Evolutionary conservation across 2,329 filamentous ascomycete genomes (phyloP).

Genomic region (Aspergillus fumigatiaffinis): DNA sequence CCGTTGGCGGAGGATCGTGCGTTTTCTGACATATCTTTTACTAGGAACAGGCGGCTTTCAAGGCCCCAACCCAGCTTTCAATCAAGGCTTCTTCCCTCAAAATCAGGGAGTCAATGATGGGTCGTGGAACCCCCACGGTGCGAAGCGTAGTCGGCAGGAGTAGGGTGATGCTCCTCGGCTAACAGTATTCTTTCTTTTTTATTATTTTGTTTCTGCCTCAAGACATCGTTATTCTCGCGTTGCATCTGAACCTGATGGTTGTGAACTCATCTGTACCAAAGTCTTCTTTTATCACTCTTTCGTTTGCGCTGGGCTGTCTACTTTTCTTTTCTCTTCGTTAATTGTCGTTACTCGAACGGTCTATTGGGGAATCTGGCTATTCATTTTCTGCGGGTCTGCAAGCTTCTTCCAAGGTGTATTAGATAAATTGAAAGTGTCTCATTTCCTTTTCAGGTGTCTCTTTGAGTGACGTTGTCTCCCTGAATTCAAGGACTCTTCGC

Average conservation of each 20-base stretch:
- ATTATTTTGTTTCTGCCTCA: slow-evolving; percentile 4
- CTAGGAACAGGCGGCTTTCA: slow-evolving; percentile 57
- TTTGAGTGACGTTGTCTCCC: neutral
- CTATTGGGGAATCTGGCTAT: slow-evolving; percentile 16
- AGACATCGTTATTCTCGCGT: slow-evolving; percentile 5
- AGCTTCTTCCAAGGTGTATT: slow-evolving; percentile 24
- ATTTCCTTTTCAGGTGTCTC: slow-evolving; percentile 5
- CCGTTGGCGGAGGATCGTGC: neutral
- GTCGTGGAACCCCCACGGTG: slow-evolving; percentile 76
- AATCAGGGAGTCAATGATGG: slow-evolving; percentile 51
- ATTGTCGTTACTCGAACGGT: slow-evolving; percentile 10
- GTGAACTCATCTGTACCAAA: slow-evolving; percentile 9
- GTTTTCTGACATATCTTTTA: slow-evolving; percentile 21
- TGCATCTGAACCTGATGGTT: slow-evolving; percentile 4
- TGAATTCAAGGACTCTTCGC: neutral
- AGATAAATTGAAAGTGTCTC: slow-evolving; percentile 19
- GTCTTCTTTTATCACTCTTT: slow-evolving; percentile 5
- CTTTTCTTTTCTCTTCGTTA: slow-evolving; percentile 4
- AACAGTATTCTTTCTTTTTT: neutral
- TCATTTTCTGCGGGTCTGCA: slow-evolving; percentile 6
- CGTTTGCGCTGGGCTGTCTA: neutral
- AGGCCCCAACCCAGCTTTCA: slow-evolving; percentile 67
- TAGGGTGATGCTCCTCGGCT: slow-evolving; percentile 26
- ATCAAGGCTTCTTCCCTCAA: slow-evolving; percentile 66
- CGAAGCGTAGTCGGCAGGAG: slow-evolving; percentile 74